These are phyloP conservation scores for Pyracantha coccinea DNA, from an alignment of 331 rosid species.

Conservation along the genomic window DNA sequence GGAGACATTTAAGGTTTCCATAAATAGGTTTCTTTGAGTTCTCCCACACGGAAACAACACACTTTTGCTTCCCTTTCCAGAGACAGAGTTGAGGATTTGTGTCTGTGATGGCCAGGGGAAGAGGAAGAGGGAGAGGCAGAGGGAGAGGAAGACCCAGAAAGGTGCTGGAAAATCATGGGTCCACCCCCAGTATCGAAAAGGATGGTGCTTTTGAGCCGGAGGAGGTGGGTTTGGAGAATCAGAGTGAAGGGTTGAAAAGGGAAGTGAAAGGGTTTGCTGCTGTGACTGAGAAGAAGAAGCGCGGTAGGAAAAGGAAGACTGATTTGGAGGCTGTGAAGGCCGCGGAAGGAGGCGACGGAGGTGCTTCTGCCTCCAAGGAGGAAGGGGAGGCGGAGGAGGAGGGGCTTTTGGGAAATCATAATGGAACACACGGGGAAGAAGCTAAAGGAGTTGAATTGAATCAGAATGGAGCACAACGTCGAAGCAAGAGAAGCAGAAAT, in stretches of 20 bases:
- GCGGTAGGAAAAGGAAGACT: not conserved
- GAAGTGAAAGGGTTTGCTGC: not conserved
- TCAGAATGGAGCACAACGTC: not conserved
- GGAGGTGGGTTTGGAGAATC: not conserved
- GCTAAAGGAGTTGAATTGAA: not conserved
- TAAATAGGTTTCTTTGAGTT: not conserved
- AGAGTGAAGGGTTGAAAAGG: not conserved
- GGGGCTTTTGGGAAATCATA: not conserved
- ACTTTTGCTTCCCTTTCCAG: not conserved
- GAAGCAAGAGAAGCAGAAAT: not conserved
- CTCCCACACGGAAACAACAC: not conserved
- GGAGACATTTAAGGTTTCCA: not conserved
- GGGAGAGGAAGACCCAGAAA: not conserved
- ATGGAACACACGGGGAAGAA: not conserved
- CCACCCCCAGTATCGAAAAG: too few species aligned
- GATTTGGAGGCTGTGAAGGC: not conserved
- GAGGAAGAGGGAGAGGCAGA: not conserved
- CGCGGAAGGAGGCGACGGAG: too few species aligned
- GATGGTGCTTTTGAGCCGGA: not conserved
- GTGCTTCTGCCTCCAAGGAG: not conserved
- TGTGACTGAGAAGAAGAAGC: not conserved
- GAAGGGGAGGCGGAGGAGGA: not conserved
- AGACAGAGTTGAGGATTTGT: not conserved
- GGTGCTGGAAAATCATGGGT: too few species aligned
- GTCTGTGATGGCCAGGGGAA: not conserved